Evolutionary conservation across 2,329 filamentous ascomycete genomes (phyloP), one percentile per base, ranked within the genome.

Genomic region (Amauroascus verrucosus): DNA sequence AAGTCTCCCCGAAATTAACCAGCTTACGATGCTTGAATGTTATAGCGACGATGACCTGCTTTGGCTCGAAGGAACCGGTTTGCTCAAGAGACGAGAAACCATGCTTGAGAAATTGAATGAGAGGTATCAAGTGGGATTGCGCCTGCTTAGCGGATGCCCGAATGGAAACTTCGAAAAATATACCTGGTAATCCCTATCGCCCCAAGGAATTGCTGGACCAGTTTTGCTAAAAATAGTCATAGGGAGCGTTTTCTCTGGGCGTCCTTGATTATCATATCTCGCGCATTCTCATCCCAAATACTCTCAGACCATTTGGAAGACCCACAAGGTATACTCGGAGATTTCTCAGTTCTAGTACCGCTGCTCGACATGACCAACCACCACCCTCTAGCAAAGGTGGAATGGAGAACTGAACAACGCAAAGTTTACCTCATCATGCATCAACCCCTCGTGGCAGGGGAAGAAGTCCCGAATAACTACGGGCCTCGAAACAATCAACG

Each of bases 401-500:
- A 73, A 40, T 88, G 85, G 85, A 72, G 77, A 22, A 70, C 70
- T 54, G 68, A 66, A 1, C 61, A 63, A 6, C 59, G 65, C 51
- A 65, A 66, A 56, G 67, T 75, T 26, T 64, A 63, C 6, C 63
- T 75, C 40, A 63, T 71, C 38, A 71, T 75, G 1, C 65, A 75
- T 20, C 67, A 74, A 9, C 62, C 68, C 6, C 76, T 82, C 59
- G 47, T 58, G 3, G 68, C 78, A 0, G 80, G 82, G 0, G 66
- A 79, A 28, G 73, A 78, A 58, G 68, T 78, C 22, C 83, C 75
- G 61, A 86, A 87, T 70, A 88, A 86, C 65, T 89, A 89, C 62
- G 85, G 85, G 28, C 69, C 73, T n/a, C 86, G 87, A 67, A 86
- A 84, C 6, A 89, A 88, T 61, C 84, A 83, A 55, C 83, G 87